These are phyloP conservation scores for Maudiozyma saulgeensis DNA, from an alignment of 805 yeast species.

Conservation along the genomic window DNA sequence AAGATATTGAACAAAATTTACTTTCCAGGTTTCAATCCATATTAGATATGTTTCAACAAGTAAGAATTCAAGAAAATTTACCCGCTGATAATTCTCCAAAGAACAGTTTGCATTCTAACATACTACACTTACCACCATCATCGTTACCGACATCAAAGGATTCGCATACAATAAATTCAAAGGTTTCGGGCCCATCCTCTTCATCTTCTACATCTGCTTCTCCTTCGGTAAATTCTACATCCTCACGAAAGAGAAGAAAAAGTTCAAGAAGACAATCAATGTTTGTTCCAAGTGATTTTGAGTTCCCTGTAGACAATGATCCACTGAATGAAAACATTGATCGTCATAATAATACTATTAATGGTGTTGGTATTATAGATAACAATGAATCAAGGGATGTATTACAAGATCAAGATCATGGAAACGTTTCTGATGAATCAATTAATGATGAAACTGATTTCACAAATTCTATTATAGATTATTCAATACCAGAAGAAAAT, in stretches of 20 bases:
- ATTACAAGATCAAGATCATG: not conserved
- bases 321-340: not conserved
- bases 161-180: not conserved
- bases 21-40: slow-evolving; percentile 37
- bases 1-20: slow-evolving; percentile 34
- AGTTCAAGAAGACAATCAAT: slow-evolving; percentile 35
- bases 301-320: slow-evolving; percentile 15
- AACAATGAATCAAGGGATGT: not conserved
- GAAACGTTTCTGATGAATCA: not conserved
- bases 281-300: slow-evolving; percentile 28
- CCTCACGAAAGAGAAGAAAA: slow-evolving; percentile 28
- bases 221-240: not conserved
- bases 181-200: not conserved
- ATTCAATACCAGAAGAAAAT: slow-evolving; percentile 27
- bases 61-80: slow-evolving; percentile 36
- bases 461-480: slow-evolving; percentile 25
- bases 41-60: slow-evolving; percentile 32
- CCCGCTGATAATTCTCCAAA: slow-evolving; percentile 1
- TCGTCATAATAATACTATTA: too few species aligned
- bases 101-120: not conserved
- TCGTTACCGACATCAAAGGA: not conserved
- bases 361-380: too few species aligned
- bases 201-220: not conserved
- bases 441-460: slow-evolving; percentile 7
- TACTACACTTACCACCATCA: not conserved